Percentiles rank a stretch among this genome's conserved stretches.
Conservation (phyloP, 345 rosid genomes). For the Litchi chinensis region DNA sequence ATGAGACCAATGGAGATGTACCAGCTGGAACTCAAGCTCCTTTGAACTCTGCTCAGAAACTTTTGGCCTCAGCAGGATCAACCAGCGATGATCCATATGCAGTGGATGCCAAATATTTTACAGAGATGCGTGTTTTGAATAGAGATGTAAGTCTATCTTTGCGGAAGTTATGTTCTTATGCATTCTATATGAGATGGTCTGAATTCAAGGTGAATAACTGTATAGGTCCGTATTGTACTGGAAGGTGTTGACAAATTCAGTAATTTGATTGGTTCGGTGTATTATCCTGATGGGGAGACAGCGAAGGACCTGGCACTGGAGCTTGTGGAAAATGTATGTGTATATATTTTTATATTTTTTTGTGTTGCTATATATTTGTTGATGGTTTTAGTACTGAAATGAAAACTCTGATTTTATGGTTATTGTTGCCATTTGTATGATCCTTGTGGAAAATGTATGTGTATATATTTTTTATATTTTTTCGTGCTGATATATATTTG, state of each 20-base stretch:
- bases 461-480: constrained; percentile 10
- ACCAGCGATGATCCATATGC: constrained; percentile 82
- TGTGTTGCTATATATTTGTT: constrained; percentile 3
- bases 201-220: constrained; percentile 27
- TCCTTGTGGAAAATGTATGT: constrained; percentile 49
- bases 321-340: constrained; percentile 84
- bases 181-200: constrained; percentile 19
- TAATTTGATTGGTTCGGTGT: constrained; percentile 92
- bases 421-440: neutral
- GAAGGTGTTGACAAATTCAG: constrained; percentile 96
- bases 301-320: constrained; percentile 90
- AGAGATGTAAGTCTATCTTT: constrained; percentile 70
- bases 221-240: constrained; percentile 92
- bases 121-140: constrained; percentile 79
- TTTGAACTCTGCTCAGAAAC: constrained; percentile 91
- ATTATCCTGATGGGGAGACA: constrained; percentile 84
- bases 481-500: constrained; percentile 3
- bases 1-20: constrained; percentile 67
- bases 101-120: constrained; percentile 82
- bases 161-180: constrained; percentile 14
- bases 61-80: constrained; percentile 61
- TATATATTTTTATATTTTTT: constrained; percentile 10
- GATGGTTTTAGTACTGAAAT: neutral
- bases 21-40: constrained; percentile 64
- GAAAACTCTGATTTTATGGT: neutral